Base-by-base conservation (phyloP, 345 rosid genomes). In the Ricinus communis region DNA sequence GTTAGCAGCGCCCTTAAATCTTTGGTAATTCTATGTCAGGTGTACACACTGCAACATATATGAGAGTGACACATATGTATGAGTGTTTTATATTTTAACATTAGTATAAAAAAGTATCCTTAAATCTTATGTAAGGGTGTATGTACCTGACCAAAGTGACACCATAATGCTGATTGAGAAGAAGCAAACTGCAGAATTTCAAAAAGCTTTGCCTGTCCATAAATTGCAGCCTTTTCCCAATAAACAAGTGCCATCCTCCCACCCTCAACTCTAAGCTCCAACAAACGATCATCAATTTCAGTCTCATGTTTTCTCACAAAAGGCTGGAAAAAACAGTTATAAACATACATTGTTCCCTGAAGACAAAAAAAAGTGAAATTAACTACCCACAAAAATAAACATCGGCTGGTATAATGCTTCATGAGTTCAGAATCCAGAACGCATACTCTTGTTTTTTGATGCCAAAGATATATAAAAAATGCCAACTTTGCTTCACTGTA, bases 401-500 rank as follows among this genome's bases (percentile, higher is more conserved):
- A 45, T 5, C 27, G 14, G 19, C n/a, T 16, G 1, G 4, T 0
- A 65, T 7, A 14, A 58, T 53, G 25, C 45, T 49, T 50, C 27
- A 10, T 14, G 24, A 33, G 36, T 24, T 38, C 11, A 46, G 33
- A 14, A 10, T 61, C 9, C 9, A 30, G 1, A 27, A 60, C 8
- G 54, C 86, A 41, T 83, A 91, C 96, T 71, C 79, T 88, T 45
- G 98, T 88, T 82, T 85, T 82, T 1, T 88, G 89, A 74, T 87
- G 84, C 96, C 97, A 88, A 28, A 93, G 81, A 78, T 91, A 90
- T 65, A 91, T 43, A 68, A 88, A 81, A 73, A 90, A 82, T 52
- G 93, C 95, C 82, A 94, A 74, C 78, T 91, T 90, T 52, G 90
- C 97, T 78, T 90, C 96, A 49, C 82, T 82, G 59, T 91, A 90